phyloP scores from a whole-genome alignment of 768 basidiomycete species.

The Tulasnella sp. region DNA sequence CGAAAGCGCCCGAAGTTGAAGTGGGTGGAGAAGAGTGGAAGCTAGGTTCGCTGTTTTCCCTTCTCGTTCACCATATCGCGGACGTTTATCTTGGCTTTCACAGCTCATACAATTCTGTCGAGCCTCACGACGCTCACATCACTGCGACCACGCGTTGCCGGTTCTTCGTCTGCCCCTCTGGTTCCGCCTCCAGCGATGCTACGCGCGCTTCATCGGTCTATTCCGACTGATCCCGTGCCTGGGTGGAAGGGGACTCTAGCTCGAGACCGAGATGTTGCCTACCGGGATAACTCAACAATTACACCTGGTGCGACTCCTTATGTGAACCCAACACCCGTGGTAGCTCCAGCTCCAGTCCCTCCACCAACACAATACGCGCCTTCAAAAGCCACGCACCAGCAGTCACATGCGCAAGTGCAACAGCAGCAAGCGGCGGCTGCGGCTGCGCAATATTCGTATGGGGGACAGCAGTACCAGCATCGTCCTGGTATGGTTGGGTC shows the following conservation, averaged over 20 bases:
- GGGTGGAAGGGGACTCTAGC: slow-evolving; percentile 18
- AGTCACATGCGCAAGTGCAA: neutral
- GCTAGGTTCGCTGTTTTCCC: slow-evolving; percentile 42
- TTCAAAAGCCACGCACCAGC: neutral
- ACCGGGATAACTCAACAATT: slow-evolving; percentile 17
- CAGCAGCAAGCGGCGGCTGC: no score
- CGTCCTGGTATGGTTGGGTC: neutral
- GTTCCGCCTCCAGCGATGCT: slow-evolving; percentile 53
- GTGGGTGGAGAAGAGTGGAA: slow-evolving; percentile 77
- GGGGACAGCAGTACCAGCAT: neutral
- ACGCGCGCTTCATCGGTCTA: slow-evolving; percentile 58
- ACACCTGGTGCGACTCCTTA: slow-evolving; percentile 5
- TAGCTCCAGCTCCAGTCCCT: neutral
- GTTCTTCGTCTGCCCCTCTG: slow-evolving; percentile 34
- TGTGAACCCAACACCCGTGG: slow-evolving; percentile 11
- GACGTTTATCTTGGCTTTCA: neutral
- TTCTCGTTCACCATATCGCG: neutral
- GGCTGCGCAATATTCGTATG: no score
- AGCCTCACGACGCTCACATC: slow-evolving; percentile 59
- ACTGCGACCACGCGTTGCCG: slow-evolving; percentile 52
- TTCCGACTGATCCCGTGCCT: slow-evolving; percentile 11
- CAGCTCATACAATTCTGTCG: slow-evolving; percentile 63
- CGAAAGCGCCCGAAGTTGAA: slow-evolving; percentile 25
- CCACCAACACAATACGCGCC: neutral
- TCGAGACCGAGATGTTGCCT: slow-evolving; percentile 12